Percentiles rank a stretch among this genome's conserved stretches.
Evolutionary conservation across 83 land plant genomes (phyloP).

Genomic region (Picea mariana): DNA sequence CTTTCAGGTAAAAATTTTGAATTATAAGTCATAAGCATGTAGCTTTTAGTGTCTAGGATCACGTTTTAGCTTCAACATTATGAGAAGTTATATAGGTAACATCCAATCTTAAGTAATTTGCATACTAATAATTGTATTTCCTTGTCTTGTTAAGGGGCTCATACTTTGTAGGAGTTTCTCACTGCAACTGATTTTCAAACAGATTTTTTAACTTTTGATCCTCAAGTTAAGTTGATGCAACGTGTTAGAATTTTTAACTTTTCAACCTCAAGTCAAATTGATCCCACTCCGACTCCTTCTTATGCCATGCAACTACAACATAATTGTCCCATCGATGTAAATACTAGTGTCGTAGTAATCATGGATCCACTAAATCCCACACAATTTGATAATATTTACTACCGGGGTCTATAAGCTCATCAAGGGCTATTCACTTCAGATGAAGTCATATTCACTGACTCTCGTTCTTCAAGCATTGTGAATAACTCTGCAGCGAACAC

Average conservation of each 20-base stretch:
- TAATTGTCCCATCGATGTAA: slow-evolving; percentile 38
- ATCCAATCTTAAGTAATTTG: too few relatives aligned
- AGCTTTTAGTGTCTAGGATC: too few relatives aligned
- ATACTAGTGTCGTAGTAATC: background rate
- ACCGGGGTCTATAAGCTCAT: slow-evolving; percentile 19
- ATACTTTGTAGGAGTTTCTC: background rate
- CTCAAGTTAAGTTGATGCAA: background rate
- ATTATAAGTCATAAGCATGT: too few relatives aligned
- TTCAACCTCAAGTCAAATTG: slow-evolving; percentile 21
- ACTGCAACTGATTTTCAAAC: too few relatives aligned
- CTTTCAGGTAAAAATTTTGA: background rate
- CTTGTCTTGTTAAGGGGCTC: too few relatives aligned
- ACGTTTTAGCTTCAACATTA: too few relatives aligned
- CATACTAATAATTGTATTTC: too few relatives aligned
- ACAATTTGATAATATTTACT: slow-evolving; percentile 42
- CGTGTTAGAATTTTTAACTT: slow-evolving; percentile 62
- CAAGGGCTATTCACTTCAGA: slow-evolving; percentile 23
- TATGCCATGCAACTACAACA: slow-evolving; percentile 44
- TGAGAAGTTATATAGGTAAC: too few relatives aligned
- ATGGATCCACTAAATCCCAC: slow-evolving; percentile 36
- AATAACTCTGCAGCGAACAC: slow-evolving; percentile 19
- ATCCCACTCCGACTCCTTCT: slow-evolving; percentile 31
- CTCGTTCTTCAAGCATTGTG: slow-evolving; percentile 22
- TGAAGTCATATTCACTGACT: slow-evolving; percentile 22
- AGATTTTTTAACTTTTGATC: too few relatives aligned